These are phyloP conservation scores for Chrysosporium queenslandicum DNA, from an alignment of 2,329 filamentous ascomycete genomes.

Conservation along the genomic window DNA sequence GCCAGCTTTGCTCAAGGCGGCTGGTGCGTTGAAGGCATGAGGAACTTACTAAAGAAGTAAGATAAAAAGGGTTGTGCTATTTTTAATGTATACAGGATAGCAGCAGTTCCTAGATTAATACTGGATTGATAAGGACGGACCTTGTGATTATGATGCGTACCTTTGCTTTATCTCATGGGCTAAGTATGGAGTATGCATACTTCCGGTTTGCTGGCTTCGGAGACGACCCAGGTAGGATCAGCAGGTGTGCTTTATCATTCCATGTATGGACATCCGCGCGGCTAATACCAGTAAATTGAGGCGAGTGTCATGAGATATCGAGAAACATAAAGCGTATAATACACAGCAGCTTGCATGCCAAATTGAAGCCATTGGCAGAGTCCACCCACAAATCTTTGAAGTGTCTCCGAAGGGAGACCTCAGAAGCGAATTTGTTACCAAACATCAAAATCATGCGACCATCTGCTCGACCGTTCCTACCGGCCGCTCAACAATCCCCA, in stretches of 20 bases:
- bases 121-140: too few relatives aligned
- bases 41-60: too few relatives aligned
- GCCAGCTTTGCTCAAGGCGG: constrained; percentile 52
- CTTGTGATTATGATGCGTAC: too few relatives aligned
- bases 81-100: neutral
- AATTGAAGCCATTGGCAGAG: too few relatives aligned
- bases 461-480: constrained; percentile 77
- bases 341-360: neutral
- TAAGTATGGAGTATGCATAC: too few relatives aligned
- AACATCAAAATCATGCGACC: constrained; percentile 37
- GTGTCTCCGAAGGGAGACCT: too few relatives aligned
- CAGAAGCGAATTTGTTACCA: neutral
- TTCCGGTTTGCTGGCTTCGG: too few relatives aligned
- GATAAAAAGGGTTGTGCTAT: constrained; percentile 1
- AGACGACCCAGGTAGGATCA: too few relatives aligned
- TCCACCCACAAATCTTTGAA: too few relatives aligned
- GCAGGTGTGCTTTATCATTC: too few relatives aligned
- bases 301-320: neutral
- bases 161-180: too few relatives aligned
- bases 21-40: constrained; percentile 47
- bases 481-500: constrained; percentile 79
- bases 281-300: neutral
- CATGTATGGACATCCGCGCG: neutral
- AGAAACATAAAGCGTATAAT: neutral
- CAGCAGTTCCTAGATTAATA: neutral